These are phyloP conservation scores for Alloteropsis semialata DNA, from an alignment of 176 grass and related monocot genomes.

Conservation along the genomic window DNA sequence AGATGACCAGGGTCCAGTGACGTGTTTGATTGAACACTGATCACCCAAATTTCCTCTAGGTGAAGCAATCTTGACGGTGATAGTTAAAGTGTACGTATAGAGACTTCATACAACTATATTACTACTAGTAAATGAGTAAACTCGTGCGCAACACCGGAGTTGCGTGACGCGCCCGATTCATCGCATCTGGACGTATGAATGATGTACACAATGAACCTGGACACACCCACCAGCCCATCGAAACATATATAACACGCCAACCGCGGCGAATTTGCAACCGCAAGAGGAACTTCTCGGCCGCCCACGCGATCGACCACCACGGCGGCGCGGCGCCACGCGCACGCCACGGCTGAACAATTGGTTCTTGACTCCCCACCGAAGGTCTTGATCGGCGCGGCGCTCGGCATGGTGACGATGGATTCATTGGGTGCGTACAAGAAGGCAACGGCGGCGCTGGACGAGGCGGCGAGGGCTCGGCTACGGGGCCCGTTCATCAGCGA, in stretches of 20 bases:
- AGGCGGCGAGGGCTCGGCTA: conserved; percentile 58
- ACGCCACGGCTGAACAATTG: background rate
- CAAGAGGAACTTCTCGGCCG: background rate
- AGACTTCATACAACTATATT: background rate
- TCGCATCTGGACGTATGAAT: conserved; percentile 22
- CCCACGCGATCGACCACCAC: background rate
- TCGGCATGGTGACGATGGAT: background rate
- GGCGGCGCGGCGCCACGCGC: no score
- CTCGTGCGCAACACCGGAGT: no score
- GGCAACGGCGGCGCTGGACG: conserved; percentile 48
- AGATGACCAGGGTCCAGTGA: no score
- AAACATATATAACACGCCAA: conserved; percentile 35
- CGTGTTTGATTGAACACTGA: background rate
- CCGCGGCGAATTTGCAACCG: background rate
- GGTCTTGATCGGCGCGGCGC: background rate
- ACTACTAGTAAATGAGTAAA: background rate
- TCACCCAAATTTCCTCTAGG: background rate
- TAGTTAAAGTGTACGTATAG: background rate
- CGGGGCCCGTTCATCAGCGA: conserved; percentile 28
- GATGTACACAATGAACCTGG: conserved; percentile 2
- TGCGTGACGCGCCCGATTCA: conserved; percentile 4
- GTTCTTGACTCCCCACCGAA: background rate
- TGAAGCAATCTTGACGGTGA: background rate
- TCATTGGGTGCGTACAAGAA: conserved; percentile 41
- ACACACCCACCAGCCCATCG: background rate